Base-by-base conservation (phyloP, 106 monocot genomes). In the Agapanthus africanus region DNA sequence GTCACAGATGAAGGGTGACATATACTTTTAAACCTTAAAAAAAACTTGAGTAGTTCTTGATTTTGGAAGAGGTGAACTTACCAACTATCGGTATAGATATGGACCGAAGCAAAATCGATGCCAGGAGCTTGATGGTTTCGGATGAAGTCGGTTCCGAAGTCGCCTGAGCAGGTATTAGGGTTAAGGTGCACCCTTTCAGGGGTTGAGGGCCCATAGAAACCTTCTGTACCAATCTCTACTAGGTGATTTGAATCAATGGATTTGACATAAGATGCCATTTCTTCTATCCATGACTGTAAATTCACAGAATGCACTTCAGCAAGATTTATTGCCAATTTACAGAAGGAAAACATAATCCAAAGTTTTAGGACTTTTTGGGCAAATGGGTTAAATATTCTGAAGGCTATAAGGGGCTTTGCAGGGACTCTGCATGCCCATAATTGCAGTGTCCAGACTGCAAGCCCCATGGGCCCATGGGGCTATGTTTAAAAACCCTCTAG, bases 1-100 rank as follows among this genome's bases (percentile, higher is more conserved):
- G n/a, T n/a, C n/a, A n/a, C n/a, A n/a, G n/a, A n/a, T n/a, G n/a
- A n/a, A n/a, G n/a, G n/a, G 27, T 59, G n/a, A 4, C 1, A 23
- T 59, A 19, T 52, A 36, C n/a, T n/a, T n/a, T n/a, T n/a, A n/a
- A n/a, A n/a, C n/a, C n/a, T n/a, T n/a, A 59, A 4, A 15, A 42
- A 41, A 49, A 63, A 13, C 21, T 37, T 63, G 21, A n/a, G 5
- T 8, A 1, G 37, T 63, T 11, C 0, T 19, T 8, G 62, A 37
- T 7, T 39, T 64, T 64, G 22, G 23, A 30, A n/a, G 37, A 64
- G 39, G 1, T 31, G 13, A 10, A 40, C 57, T 65, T 67, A 90
- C 90, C 95, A 95, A 47, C 62, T 59, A 74, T 95, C 94, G 11
- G 94, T 77, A 32, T 91, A 91, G 37, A 95, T 78, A 71, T 95